Conservation (phyloP, 2,329 filamentous ascomycete species). For the Talaromyces piceae region DNA sequence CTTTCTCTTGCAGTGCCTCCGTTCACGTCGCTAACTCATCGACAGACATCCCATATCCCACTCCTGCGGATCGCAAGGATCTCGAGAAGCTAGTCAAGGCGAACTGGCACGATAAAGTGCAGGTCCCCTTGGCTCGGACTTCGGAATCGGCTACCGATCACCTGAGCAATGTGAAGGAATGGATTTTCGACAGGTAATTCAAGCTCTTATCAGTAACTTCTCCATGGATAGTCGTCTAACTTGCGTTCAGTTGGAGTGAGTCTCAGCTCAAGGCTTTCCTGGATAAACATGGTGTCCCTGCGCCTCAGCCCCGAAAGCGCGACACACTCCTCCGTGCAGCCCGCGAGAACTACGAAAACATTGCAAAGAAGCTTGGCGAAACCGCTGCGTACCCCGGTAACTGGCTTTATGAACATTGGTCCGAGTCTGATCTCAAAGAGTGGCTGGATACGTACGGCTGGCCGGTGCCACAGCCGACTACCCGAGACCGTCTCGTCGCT, state of each 20-base stretch:
- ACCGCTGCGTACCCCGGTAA: conserved; percentile 81
- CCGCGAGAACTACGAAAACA: conserved; percentile 71
- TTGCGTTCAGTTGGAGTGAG: conserved; percentile 91
- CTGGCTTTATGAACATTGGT: conserved; percentile 89
- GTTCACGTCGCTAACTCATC: background rate
- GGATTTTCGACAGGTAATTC: conserved; percentile 76
- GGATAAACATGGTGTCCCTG: conserved; percentile 78
- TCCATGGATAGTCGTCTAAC: no score
- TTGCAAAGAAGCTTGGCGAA: conserved; percentile 69
- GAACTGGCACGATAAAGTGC: conserved; percentile 76
- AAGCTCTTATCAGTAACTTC: conserved; percentile 27
- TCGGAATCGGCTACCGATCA: conserved; percentile 68
- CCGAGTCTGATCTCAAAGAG: conserved; percentile 85
- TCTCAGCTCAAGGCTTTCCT: conserved; percentile 90
- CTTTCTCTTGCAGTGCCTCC: background rate
- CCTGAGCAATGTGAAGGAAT: conserved; percentile 68
- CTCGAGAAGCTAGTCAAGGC: conserved; percentile 83
- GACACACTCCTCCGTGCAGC: conserved; percentile 72
- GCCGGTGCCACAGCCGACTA: conserved; percentile 74
- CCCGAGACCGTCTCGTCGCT: conserved; percentile 81
- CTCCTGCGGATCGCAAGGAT: conserved; percentile 82
- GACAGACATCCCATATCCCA: conserved; percentile 73
- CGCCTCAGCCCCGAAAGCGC: conserved; percentile 77
- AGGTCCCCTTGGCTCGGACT: conserved; percentile 67
- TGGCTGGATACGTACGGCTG: conserved; percentile 88